A percentile compares a stretch with the other conserved stretches of the same genome.
phyloP scores from a whole-genome alignment of 106 monocot genomes.

The Cymbidium sinense region DNA sequence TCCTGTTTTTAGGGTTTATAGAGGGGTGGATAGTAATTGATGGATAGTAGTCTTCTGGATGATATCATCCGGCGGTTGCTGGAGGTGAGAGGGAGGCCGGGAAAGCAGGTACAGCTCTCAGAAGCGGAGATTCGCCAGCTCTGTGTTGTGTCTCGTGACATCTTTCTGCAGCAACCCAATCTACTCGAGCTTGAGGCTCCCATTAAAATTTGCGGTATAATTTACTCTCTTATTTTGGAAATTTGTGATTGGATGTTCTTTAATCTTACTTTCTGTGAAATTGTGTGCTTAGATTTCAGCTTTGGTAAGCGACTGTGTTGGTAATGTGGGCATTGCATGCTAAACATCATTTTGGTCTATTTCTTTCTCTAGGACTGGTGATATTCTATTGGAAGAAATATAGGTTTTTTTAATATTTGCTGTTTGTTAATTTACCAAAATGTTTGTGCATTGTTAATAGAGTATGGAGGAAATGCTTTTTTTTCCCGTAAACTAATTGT shows the following conservation, averaged over 20 bases:
- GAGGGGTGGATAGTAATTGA: conserved; percentile 4
- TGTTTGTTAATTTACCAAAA: neutral
- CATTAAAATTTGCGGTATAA: conserved; percentile 25
- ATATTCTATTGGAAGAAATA: neutral
- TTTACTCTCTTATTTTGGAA: neutral
- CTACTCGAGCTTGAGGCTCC: conserved; percentile 26
- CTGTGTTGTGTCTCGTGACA: conserved; percentile 18
- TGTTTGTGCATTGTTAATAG: neutral
- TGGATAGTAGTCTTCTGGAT: conserved; percentile 18
- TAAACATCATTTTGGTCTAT: neutral
- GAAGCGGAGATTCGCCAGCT: conserved; percentile 26
- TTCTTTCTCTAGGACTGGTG: neutral
- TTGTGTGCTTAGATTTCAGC: neutral
- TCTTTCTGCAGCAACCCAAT: conserved; percentile 19
- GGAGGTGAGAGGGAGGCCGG: conserved; percentile 17
- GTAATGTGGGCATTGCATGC: neutral
- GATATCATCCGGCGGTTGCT: conserved; percentile 22
- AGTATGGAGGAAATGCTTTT: neutral
- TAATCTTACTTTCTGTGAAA: neutral
- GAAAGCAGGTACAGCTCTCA: conserved; percentile 31
- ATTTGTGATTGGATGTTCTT: neutral
- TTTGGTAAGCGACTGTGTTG: neutral
- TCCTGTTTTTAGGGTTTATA: conserved; percentile 2
- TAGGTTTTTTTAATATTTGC: neutral
- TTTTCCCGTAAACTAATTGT: neutral